These are phyloP conservation scores for Pseudogymnoascus sp. DNA, from an alignment of 2,329 filamentous ascomycete species.

Conservation along the genomic window DNA sequence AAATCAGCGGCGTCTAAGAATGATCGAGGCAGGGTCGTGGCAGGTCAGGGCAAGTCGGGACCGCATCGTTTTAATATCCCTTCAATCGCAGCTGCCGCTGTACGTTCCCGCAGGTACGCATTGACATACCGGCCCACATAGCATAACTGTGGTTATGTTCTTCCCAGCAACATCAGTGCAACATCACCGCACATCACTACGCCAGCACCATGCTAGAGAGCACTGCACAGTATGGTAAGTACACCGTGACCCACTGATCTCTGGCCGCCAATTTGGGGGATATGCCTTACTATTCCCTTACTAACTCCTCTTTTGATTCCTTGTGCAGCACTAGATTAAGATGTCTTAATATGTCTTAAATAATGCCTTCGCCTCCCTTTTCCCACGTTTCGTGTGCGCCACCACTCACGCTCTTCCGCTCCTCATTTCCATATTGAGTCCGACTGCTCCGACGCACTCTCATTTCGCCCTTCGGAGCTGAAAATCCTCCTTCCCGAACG, in stretches of 20 bases:
- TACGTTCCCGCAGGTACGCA: not conserved
- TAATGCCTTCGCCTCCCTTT: not conserved
- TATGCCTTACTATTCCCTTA: constrained; percentile 5
- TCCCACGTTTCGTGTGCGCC: not conserved
- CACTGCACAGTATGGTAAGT: not conserved
- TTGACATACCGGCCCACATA: not conserved
- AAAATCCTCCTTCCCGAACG: constrained; percentile 1
- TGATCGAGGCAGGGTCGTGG: not conserved
- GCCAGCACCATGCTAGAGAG: not conserved
- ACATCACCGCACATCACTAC: not conserved
- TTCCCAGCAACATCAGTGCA: not conserved
- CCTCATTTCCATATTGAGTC: constrained; percentile 5
- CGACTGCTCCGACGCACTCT: not conserved
- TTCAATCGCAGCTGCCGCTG: not conserved
- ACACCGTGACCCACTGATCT: not conserved
- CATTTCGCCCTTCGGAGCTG: not conserved
- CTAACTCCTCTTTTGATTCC: constrained; percentile 3
- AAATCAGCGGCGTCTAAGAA: not conserved
- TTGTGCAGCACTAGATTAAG: not conserved
- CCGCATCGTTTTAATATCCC: not conserved
- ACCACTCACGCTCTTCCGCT: not conserved
- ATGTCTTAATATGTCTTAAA: constrained; percentile 8
- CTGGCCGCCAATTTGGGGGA: not conserved
- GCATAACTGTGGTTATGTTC: not conserved
- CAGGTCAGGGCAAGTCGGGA: not conserved